These are phyloP conservation scores for Euphrasia confusa DNA, from an alignment of 257 asterid species.

Conservation along the genomic window DNA sequence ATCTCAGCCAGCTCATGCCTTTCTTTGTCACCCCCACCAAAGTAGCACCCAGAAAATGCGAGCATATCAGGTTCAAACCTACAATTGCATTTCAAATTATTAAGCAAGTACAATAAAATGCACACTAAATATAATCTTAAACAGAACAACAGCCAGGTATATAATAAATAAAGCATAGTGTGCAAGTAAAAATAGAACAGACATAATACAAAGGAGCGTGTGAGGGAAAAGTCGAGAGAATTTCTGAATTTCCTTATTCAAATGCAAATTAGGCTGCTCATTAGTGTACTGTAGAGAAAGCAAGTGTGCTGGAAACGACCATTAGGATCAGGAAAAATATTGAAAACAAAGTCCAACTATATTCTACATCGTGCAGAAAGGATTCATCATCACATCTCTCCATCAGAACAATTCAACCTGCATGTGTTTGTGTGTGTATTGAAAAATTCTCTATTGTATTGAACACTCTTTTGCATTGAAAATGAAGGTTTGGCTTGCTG, in stretches of 20 bases:
- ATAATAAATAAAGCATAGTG: slow-evolving; percentile 12
- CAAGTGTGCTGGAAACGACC: background rate
- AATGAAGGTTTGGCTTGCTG: background rate
- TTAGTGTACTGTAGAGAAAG: background rate
- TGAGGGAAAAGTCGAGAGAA: slow-evolving; percentile 1
- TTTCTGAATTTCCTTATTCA: slow-evolving; percentile 6
- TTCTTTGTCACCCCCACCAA: slow-evolving; percentile 75
- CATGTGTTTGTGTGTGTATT: background rate
- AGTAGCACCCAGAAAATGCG: slow-evolving; percentile 73
- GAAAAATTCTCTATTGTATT: background rate
- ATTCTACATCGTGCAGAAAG: slow-evolving; percentile 14
- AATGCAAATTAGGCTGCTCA: slow-evolving; percentile 3
- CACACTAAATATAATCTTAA: slow-evolving; percentile 14
- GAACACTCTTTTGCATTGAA: background rate
- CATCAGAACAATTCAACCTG: slow-evolving; percentile 7
- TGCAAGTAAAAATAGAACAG: slow-evolving; percentile 13
- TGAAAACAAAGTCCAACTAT: slow-evolving; percentile 6
- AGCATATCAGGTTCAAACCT: slow-evolving; percentile 81
- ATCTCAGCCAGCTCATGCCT: slow-evolving; percentile 52
- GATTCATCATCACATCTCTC: slow-evolving; percentile 9
- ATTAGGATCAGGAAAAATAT: slow-evolving; percentile 2
- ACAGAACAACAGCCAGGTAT: slow-evolving; percentile 12
- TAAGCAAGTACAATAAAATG: slow-evolving; percentile 14
- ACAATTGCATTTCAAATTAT: slow-evolving; percentile 24
- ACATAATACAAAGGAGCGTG: slow-evolving; percentile 7